A percentile compares a stretch with the other conserved stretches of the same genome.
phyloP scores from a whole-genome alignment of 2,329 filamentous ascomycete species.

The Stenocarpella maydis region DNA sequence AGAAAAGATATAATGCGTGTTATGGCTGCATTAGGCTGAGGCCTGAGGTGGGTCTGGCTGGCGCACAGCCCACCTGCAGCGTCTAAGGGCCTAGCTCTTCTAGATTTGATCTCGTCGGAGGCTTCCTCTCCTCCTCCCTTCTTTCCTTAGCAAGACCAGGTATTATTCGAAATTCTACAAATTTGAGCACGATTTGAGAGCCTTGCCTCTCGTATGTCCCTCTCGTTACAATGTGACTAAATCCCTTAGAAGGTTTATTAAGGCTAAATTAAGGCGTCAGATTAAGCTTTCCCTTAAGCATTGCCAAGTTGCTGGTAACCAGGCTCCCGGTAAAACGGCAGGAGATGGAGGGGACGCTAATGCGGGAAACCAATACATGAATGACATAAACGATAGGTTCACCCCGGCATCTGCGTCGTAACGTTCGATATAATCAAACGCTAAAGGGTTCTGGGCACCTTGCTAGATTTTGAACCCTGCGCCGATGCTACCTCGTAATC shows the following conservation, averaged over 20 bases:
- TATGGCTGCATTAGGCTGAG: too few relatives aligned
- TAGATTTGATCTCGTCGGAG: too few relatives aligned
- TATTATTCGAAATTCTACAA: too few relatives aligned
- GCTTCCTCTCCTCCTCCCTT: too few relatives aligned
- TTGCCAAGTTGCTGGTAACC: neutral
- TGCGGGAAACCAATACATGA: conserved; percentile 14
- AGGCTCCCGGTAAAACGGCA: neutral
- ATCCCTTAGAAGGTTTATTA: neutral
- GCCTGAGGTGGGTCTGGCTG: too few relatives aligned
- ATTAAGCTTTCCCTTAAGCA: conserved; percentile 10
- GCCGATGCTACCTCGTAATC: conserved; percentile 18
- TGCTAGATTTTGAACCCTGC: neutral
- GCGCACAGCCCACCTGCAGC: too few relatives aligned
- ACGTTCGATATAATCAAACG: neutral
- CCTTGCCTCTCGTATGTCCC: too few relatives aligned
- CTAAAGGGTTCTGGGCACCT: neutral
- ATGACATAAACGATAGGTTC: conserved; percentile 24
- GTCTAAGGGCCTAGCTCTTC: too few relatives aligned
- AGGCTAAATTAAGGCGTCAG: neutral
- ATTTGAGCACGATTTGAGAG: too few relatives aligned
- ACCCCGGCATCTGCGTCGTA: neutral
- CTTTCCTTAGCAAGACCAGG: too few relatives aligned
- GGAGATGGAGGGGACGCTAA: conserved; percentile 2
- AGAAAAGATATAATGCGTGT: too few relatives aligned
- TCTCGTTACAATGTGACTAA: too few relatives aligned